Base-by-base conservation (phyloP, 805 yeast genomes). In the Metschnikowia sp. region DNA sequence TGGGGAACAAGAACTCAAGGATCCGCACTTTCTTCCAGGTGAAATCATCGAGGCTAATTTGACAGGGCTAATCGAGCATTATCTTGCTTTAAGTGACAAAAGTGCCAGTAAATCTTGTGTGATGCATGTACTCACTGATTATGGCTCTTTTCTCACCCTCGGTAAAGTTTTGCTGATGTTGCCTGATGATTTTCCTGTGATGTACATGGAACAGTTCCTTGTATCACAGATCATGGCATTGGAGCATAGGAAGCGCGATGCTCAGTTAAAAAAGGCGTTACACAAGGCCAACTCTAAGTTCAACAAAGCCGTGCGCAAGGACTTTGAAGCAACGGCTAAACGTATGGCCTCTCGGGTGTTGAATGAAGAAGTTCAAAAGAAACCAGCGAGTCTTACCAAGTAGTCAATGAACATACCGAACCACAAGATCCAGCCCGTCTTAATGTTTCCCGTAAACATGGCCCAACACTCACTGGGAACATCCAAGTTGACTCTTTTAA, bases 381-480 rank as follows among this genome's bases (percentile, higher is more conserved):
- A 65, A 0, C 84, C 84, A 28, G 69, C 57, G 11, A 76, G 49
- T 53, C 72, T 71, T 50, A 83, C 63, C 28, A 83, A 44, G 59
- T 86, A 86, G 62, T 87, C 95, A 39, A 83, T 52, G 39, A 83
- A 61, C 56, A 87, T 76, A 8, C 92, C 94, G 34, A 72, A 64
- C 69, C 86, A 79, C 52, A 87, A 74, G 39, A 78, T 77, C 60
- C 82, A 74, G 0, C 94, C 95, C 2, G 96, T 87, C 47, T 75
- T 74, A 56, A 91, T 86, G 63, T 92, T 94, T 35, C 81, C 78
- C 13, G 75, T 75, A 63, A 94, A 94, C 64, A 83, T 80, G 47
- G 76, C 74, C 90, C 97, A 88, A 68, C 99, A 94, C 58, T 82
- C 77, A 31, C 66, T 72, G 11, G 96, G 96, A 56, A 81, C 71